Conservation (phyloP, 73 alveolate species). For the Paraurostyla sp. region DNA sequence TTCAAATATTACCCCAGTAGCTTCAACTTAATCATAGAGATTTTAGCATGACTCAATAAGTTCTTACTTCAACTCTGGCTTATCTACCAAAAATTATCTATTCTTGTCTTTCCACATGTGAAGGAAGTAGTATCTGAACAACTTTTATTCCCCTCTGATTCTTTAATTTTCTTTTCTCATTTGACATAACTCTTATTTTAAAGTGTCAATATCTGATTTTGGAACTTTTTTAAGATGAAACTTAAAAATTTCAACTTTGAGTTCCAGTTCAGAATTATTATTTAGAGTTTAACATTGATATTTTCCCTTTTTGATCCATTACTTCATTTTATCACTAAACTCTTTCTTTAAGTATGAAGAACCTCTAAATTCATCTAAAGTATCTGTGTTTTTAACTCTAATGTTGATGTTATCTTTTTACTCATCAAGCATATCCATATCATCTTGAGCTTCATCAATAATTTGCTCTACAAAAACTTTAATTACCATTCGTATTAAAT, state of each 20-base stretch:
- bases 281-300: neutral
- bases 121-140: slow-evolving; percentile 36
- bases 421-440: neutral
- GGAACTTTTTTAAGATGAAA: neutral
- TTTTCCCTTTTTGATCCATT: slow-evolving; percentile 48
- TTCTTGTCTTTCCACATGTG: slow-evolving; percentile 35
- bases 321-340: slow-evolving; percentile 3
- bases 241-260: slow-evolving; percentile 28
- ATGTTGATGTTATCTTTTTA: neutral
- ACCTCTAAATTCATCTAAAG: slow-evolving; percentile 25
- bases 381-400: slow-evolving; percentile 37
- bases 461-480: neutral
- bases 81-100: neutral
- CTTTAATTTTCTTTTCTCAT: slow-evolving; percentile 41
- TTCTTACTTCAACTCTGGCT: slow-evolving; percentile 5
- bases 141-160: slow-evolving; percentile 10
- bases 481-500: slow-evolving; percentile 1
- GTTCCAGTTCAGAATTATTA: slow-evolving; percentile 18
- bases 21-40: slow-evolving; percentile 20
- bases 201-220: neutral
- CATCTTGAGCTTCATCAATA: neutral
- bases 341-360: too few species aligned
- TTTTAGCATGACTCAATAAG: slow-evolving; percentile 18
- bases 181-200: slow-evolving; percentile 15
- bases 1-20: slow-evolving; percentile 17